Evolutionary conservation across 768 basidiomycete species (phyloP).

Genomic region (Mycena leptocephala): DNA sequence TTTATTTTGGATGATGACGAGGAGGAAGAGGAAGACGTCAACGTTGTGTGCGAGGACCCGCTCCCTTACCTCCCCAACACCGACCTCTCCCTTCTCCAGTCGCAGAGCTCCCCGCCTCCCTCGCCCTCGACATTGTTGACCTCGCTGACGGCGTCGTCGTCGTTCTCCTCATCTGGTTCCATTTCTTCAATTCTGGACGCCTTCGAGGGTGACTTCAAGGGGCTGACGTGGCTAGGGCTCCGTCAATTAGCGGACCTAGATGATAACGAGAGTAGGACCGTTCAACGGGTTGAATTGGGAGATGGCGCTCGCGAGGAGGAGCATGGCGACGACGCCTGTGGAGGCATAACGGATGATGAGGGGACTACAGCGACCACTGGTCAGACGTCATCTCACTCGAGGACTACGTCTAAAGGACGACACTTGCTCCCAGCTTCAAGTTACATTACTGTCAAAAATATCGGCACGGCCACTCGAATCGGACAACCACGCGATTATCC

Average conservation of each 20-base stretch:
- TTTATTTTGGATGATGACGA: not conserved
- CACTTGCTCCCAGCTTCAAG: not conserved
- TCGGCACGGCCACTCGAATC: not conserved
- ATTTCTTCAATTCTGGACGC: not conserved
- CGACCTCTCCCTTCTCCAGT: no score
- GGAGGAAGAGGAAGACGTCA: not conserved
- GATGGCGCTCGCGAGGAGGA: not conserved
- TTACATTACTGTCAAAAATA: not conserved
- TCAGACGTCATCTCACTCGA: constrained; percentile 1
- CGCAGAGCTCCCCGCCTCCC: not conserved
- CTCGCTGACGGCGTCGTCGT: not conserved
- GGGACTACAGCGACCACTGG: not conserved
- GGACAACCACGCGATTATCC: constrained; percentile 9
- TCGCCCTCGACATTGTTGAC: not conserved
- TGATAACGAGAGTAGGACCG: not conserved
- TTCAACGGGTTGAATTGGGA: not conserved
- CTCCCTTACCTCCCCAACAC: no score
- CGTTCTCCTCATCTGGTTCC: not conserved
- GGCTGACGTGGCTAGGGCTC: not conserved
- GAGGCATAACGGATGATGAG: no score
- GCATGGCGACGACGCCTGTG: not conserved
- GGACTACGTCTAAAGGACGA: not conserved
- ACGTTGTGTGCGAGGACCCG: not conserved
- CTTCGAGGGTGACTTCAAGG: not conserved
- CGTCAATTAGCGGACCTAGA: not conserved